These are phyloP conservation scores for Pelargonium citronellum DNA, from an alignment of 441 rosid species.

Conservation along the genomic window DNA sequence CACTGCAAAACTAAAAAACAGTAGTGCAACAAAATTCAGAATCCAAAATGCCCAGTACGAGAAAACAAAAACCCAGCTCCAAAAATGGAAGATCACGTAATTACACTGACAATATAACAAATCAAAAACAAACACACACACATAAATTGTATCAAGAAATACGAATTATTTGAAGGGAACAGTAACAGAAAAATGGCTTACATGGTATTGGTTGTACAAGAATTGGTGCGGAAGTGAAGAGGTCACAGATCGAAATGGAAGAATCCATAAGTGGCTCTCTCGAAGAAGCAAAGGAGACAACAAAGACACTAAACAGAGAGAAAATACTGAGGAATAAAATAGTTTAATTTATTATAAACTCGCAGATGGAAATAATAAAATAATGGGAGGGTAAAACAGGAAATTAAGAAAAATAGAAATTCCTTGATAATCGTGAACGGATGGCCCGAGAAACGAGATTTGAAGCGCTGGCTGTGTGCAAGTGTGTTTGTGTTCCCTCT, in stretches of 20 bases:
- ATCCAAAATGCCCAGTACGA: slow-evolving; percentile 23
- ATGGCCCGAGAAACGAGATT: slow-evolving; percentile 62
- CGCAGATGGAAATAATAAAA: background rate
- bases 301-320: slow-evolving; percentile 21
- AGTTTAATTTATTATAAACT: background rate
- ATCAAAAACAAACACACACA: background rate
- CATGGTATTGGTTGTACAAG: slow-evolving; percentile 37
- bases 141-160: background rate
- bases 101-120: slow-evolving; percentile 27
- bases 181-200: slow-evolving; percentile 26
- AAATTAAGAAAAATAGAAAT: slow-evolving; percentile 19
- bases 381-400: slow-evolving; percentile 36
- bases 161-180: background rate
- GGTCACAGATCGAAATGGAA: slow-evolving; percentile 33
- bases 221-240: slow-evolving; percentile 28
- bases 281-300: slow-evolving; percentile 30
- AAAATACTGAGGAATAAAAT: background rate
- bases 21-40: slow-evolving; percentile 33
- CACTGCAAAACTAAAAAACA: no score
- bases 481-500: no score
- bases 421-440: slow-evolving; percentile 51
- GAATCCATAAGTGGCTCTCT: slow-evolving; percentile 31
- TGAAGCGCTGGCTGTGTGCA: slow-evolving; percentile 21
- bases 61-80: slow-evolving; percentile 27
- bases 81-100: slow-evolving; percentile 37